A percentile compares a stretch with the other conserved stretches of the same genome.
Conservation (phyloP, 176 grass and related monocot genomes). For the Oryza punctata region DNA sequence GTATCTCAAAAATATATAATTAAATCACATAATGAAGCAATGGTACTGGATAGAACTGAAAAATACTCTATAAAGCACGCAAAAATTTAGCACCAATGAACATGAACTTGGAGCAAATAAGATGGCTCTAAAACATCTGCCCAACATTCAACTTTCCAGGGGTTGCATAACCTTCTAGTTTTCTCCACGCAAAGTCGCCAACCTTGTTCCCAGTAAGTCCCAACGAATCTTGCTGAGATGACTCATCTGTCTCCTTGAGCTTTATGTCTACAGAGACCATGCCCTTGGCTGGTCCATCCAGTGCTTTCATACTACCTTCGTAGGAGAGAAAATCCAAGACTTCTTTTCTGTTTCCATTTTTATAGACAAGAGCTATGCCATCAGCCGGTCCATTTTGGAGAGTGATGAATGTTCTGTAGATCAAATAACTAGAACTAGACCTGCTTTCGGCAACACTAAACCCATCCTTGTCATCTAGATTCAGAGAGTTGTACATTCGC, state of each 20-base stretch:
- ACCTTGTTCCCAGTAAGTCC: constrained; percentile 21
- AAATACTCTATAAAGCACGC: neutral
- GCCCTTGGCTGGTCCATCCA: constrained; percentile 43
- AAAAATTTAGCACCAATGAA: neutral
- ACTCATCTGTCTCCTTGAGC: constrained; percentile 35
- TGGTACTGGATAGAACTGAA: no score
- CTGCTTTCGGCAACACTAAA: neutral
- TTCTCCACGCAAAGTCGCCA: constrained; percentile 37
- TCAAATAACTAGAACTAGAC: constrained; percentile 29
- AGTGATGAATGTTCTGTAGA: constrained; percentile 18
- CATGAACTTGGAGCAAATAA: neutral
- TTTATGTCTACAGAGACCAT: constrained; percentile 35
- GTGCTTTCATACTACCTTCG: constrained; percentile 33
- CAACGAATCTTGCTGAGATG: constrained; percentile 42
- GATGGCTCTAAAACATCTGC: constrained; percentile 33
- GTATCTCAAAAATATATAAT: no score
- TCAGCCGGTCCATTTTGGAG: constrained; percentile 48
- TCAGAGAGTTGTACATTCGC: constrained; percentile 38
- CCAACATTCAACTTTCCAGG: constrained; percentile 40
- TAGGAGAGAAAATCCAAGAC: constrained; percentile 46
- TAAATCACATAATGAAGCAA: no score
- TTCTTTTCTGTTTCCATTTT: constrained; percentile 3
- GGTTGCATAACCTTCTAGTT: constrained; percentile 14
- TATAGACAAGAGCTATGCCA: constrained; percentile 43
- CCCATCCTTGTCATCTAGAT: constrained; percentile 21